Conservation (phyloP, 1,139 yeast genomes). For the Scheffersomyces illinoinensis region DNA sequence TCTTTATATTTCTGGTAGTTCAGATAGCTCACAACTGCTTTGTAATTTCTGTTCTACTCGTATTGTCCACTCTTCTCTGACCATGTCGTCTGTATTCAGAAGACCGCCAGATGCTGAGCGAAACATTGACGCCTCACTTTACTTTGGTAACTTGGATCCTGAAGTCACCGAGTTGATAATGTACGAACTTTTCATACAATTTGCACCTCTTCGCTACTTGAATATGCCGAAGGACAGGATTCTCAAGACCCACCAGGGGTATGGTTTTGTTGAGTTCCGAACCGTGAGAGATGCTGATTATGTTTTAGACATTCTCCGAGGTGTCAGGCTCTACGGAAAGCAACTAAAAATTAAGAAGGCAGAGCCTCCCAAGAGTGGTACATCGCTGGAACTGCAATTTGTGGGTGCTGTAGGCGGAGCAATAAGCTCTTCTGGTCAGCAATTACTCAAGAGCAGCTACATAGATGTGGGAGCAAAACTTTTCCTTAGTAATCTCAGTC, state of each 20-base stretch:
- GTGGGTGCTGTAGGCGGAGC: constrained; percentile 7
- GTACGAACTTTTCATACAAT: constrained; percentile 82
- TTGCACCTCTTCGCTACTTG: constrained; percentile 73
- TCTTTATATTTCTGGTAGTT: neutral
- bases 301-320: constrained; percentile 60
- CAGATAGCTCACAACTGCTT: neutral
- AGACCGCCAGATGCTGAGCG: constrained; percentile 45
- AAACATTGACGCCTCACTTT: constrained; percentile 68
- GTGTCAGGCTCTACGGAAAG: constrained; percentile 65
- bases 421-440: constrained; percentile 1
- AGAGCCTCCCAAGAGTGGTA: constrained; percentile 18
- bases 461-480: constrained; percentile 74
- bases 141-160: constrained; percentile 82
- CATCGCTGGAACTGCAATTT: constrained; percentile 1
- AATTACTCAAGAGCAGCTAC: constrained; percentile 15
- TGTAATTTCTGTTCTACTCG: neutral
- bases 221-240: constrained; percentile 81
- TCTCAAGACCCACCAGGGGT: constrained; percentile 75
- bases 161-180: constrained; percentile 66
- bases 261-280: constrained; percentile 79
- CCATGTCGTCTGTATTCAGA: constrained; percentile 22
- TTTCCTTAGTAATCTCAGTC: constrained; percentile 72
- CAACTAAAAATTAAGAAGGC: constrained; percentile 60
- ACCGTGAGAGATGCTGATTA: constrained; percentile 68
- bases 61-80: neutral